Evolutionary conservation across 164 flowering plant species (phyloP).

Genomic region (Piper betle): DNA sequence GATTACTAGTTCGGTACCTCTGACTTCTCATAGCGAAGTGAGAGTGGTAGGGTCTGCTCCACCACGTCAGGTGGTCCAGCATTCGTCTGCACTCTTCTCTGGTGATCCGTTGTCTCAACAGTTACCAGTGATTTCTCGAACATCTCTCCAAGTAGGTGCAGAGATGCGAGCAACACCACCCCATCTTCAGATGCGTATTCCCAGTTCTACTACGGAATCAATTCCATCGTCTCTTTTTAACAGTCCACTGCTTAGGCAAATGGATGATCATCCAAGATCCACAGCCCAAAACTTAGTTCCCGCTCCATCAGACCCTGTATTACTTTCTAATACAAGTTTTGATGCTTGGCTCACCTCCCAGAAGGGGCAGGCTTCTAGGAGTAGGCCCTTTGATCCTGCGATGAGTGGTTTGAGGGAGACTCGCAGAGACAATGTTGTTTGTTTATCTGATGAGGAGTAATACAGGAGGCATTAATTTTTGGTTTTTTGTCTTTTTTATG

Average conservation of each 20-base stretch:
- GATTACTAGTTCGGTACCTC: conserved; percentile 5
- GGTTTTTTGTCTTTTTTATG: background rate
- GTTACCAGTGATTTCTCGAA: conserved; percentile 12
- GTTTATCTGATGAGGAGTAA: conserved; percentile 45
- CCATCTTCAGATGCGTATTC: conserved; percentile 30
- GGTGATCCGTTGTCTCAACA: conserved; percentile 3
- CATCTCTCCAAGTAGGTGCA: conserved; percentile 18
- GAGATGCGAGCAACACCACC: conserved; percentile 46
- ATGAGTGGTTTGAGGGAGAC: conserved; percentile 1
- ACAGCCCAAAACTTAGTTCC: background rate
- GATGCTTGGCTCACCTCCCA: conserved; percentile 3
- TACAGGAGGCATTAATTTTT: background rate
- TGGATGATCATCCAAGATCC: conserved; percentile 8
- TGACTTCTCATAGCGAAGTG: conserved; percentile 11
- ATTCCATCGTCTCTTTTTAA: conserved; percentile 9
- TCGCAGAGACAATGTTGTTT: conserved; percentile 23
- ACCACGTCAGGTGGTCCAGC: conserved; percentile 19
- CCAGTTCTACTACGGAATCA: conserved; percentile 6
- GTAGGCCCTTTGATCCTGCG: background rate
- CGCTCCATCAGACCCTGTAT: conserved; percentile 5
- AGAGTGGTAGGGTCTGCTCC: background rate
- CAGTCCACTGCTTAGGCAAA: conserved; percentile 15
- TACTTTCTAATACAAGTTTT: conserved; percentile 6
- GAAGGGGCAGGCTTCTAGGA: conserved; percentile 1
- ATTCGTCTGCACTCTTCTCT: conserved; percentile 20